Evolutionary conservation across 495 filamentous ascomycete species (phyloP), one percentile per base, ranked within the genome.

Genomic region (Evernia prunastri): DNA sequence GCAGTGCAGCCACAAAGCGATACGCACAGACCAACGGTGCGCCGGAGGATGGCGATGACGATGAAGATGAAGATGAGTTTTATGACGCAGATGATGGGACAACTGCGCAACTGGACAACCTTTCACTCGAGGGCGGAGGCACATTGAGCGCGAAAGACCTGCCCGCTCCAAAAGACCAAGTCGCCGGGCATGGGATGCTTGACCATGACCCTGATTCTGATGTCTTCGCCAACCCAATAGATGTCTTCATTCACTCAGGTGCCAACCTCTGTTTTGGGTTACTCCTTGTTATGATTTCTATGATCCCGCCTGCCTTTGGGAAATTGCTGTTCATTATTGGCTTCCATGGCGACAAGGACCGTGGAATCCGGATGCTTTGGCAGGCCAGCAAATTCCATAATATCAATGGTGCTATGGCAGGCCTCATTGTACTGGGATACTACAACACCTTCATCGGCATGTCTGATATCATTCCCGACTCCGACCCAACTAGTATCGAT

Each of bases 391-490:
- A 88, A 68, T 91, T 89, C 70, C 79, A 85, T 66, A 96, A 96
- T 70, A 82, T 97, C 72, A 92, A 96, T 69, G 94, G 94, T 35
- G 92, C 90, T 35, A 87, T 97, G 72, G 89, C 92, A 7, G 91
- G 87, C 0, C 77, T 97, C 36, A 82, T 88, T 42, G 77, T 96
- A 10, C 80, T 97, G 4, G 86, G 86, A 20, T 97, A 89, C 70
- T 96, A 96, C 75, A 94, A 97, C 69, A 89, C 86, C 53, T 81
- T 96, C 63, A 79, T 91, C 31, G 87, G 88, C 10, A 89, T 91
- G 69, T 90, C 89, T 64, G 94, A 98, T 70, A 96, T 98, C 68
- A 81, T 95, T 42, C 87, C 89, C 1, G 78, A 82, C 58, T 69
- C 72, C 27, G 71, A 71, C 6, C 75, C 81, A 10, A 83, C 81